Base-by-base conservation (phyloP, 805 yeast species). In the Cyberlindnera meyerae region DNA sequence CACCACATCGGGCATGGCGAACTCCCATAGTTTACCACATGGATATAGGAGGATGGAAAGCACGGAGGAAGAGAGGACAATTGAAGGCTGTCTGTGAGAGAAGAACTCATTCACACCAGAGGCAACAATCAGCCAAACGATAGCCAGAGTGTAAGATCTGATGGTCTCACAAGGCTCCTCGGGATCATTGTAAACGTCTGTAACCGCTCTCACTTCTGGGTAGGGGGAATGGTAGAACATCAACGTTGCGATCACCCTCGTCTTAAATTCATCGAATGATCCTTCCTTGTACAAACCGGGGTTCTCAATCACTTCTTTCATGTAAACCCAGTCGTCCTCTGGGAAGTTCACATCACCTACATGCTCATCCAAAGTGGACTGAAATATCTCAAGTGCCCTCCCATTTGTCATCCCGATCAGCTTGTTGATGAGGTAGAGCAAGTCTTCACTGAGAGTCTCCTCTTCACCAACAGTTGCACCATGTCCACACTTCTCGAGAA, bases 151-250 rank as follows among this genome's bases (percentile, higher is more conserved):
- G 41, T 65, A 65, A 11, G 64, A 51, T 47, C 71, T 55, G 30
- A 63, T 68, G 36, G 77, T 71, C 60, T 73, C 77, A 43, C 68
- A 68, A 5, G 73, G 73, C 15, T 68, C 52, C 4, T 54, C 45
- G 2, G 65, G 63, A 49, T 75, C 77, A 48, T 75, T 78, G 22
- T 61, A 43, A 18, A 74, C 66, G 16, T 74, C 72, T 29, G 76
- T 73, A 14, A 79, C 72, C 18, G 83, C 73, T 55, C 86, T 67
- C 15, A 79, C 84, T 56, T 79, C 85, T 1, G 82, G 75, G 51
- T 78, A 79, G 8, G 83, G 82, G 14, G 78, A 72, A 46, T 66
- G 61, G 42, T 51, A 70, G 58, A 29, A 28, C 30, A 32, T 24
- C 25, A 44, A 15, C 6, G 31, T 28, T 12, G 48, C 45, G 11